Conservation (phyloP, 1,139 yeast species). For the Nakaseomyces kungkrabaensis region DNA sequence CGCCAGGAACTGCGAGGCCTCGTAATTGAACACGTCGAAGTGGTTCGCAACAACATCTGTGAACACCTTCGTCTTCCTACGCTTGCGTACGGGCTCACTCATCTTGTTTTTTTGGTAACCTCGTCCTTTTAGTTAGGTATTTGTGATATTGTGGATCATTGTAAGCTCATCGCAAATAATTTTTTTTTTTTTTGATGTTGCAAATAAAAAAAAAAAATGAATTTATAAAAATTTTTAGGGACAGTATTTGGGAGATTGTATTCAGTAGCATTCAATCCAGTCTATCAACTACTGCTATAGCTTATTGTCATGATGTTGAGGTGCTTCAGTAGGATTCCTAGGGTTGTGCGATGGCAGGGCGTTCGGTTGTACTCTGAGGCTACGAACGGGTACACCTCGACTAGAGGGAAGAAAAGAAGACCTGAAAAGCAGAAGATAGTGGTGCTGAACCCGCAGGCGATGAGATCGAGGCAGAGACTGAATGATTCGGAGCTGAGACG, state of each 20-base stretch:
- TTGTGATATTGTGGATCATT: too few species aligned
- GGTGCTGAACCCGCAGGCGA: slow-evolving; percentile 17
- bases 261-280: too few species aligned
- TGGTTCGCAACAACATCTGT: slow-evolving; percentile 12
- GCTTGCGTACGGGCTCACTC: not conserved
- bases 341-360: not conserved
- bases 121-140: too few species aligned
- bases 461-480: not conserved
- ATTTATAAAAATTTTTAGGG: too few species aligned
- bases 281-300: too few species aligned
- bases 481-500: not conserved
- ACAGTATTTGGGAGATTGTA: too few species aligned
- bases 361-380: not conserved
- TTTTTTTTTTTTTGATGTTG: too few species aligned
- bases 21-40: slow-evolving; percentile 14
- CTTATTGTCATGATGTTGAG: not conserved
- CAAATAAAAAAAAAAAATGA: too few species aligned
- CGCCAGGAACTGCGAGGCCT: slow-evolving; percentile 14
- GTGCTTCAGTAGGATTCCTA: not conserved
- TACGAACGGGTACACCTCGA: not conserved
- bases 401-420: slow-evolving; percentile 20
- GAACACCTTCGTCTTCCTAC: slow-evolving; percentile 1
- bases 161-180: too few species aligned
- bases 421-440: slow-evolving; percentile 22
- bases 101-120: slow-evolving; percentile 1